Evolutionary conservation across 495 filamentous ascomycete species (phyloP), one percentile per base, ranked within the genome.

Genomic region (Penicillium subrubescens): DNA sequence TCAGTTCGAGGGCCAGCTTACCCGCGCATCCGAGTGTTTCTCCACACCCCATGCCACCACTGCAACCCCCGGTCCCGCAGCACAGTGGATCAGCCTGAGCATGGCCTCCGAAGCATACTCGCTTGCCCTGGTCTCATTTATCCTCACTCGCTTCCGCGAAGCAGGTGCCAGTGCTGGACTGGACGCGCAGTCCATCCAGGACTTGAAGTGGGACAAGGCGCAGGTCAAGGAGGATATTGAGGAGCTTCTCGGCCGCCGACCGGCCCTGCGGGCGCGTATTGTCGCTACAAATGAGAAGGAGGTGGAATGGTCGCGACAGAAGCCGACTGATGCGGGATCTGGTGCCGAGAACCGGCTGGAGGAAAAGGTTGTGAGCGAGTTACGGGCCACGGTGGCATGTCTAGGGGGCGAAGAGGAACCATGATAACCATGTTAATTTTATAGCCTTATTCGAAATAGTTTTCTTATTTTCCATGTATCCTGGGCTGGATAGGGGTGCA

Each of bases 211-310:
- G 90, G 91, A 96, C 67, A 81, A 81, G 44, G 79, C 74, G 12
- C 79, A 82, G 27, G 82, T 93, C 60, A 85, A 88, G 68, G 93
- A 95, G 72, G 91, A 93, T 68, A 86, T 93, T 44, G 90, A 94
- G 62, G 88, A 85, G 57, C 90, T 91, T 79, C 74, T 97, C 60
- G 79, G 83, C 44, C 83, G 88, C 23, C 79, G 84, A 53, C 79
- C 81, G 62, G 75, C 83, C 39, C 75, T 97, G 60, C 79, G 90
- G 39, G 85, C 89, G 34, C 83, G 89, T 60, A 83, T 96, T 46
- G 79, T 92, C 63, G 87, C 92, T n/a, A 82, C 87, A 34, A 89
- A 79, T 41, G 85, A 87, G 65, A 82, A 89, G 66, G 93, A 97
- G 75, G 78, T 79, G n/a, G 86, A 83, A 63, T 83, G 88, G 84